These are phyloP conservation scores for Paramecium sexaurelia DNA, from an alignment of 73 alveolate species.

Conservation along the genomic window DNA sequence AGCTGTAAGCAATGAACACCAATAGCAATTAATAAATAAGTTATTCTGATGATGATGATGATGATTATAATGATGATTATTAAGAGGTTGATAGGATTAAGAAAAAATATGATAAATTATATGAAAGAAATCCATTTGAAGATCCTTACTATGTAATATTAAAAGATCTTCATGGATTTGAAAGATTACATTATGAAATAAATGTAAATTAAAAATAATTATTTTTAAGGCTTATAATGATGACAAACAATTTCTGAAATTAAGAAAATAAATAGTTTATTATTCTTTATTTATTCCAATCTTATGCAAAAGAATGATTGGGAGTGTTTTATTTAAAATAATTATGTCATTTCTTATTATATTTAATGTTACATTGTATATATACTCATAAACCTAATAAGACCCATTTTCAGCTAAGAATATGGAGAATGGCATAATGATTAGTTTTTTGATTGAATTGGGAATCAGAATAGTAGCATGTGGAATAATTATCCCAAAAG, in stretches of 20 bases:
- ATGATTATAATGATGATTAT: neutral
- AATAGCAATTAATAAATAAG: neutral
- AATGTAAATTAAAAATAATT: neutral
- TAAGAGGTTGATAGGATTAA: neutral
- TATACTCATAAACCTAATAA: neutral
- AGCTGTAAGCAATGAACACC: neutral
- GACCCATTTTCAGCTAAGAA: neutral
- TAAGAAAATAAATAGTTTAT: neutral
- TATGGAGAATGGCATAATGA: neutral
- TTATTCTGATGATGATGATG: neutral
- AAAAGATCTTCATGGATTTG: neutral
- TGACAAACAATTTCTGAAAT: neutral
- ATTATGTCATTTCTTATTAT: neutral
- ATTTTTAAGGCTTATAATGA: neutral
- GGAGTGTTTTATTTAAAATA: neutral
- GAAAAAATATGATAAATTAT: neutral
- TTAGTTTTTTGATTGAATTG: neutral
- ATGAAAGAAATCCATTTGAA: slow-evolving; percentile 6
- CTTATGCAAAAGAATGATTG: neutral
- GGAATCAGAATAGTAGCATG: slow-evolving; percentile 11
- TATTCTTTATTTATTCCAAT: slow-evolving; percentile 8
- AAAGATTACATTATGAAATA: neutral
- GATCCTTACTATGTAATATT: slow-evolving; percentile 5
- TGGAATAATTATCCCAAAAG: neutral
- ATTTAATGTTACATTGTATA: neutral